Conservation (phyloP, 495 filamentous ascomycete genomes). For the Penicillium manginii region DNA sequence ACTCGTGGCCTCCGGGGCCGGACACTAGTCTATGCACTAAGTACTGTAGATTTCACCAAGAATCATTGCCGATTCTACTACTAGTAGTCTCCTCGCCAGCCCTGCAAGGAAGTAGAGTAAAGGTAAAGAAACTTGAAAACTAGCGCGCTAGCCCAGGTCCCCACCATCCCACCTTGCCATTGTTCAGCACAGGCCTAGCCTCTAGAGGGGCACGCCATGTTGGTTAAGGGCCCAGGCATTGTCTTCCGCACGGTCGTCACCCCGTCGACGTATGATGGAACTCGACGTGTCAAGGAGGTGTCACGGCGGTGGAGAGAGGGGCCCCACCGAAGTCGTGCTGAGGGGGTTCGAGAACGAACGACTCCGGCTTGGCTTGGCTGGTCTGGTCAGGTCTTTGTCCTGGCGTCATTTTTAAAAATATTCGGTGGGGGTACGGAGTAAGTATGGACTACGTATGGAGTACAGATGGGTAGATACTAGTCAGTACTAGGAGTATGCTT, state of each 20-base stretch:
- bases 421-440: background rate
- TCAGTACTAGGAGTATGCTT: too few relatives aligned
- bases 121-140: background rate
- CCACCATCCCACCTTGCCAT: too few relatives aligned
- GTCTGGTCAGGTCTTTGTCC: too few relatives aligned
- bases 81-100: background rate
- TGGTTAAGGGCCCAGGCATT: too few relatives aligned
- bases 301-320: conserved; percentile 16
- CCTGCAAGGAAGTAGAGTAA: background rate
- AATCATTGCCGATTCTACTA: background rate
- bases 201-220: too few relatives aligned
- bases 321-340: background rate
- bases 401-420: conserved; percentile 6
- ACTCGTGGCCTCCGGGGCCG: too few relatives aligned
- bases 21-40: too few relatives aligned
- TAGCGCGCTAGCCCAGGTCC: conserved; percentile 1
- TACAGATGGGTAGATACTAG: too few relatives aligned
- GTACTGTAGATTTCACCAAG: too few relatives aligned
- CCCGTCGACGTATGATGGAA: background rate
- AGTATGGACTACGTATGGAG: too few relatives aligned
- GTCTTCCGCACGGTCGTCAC: background rate
- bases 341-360: conserved; percentile 11
- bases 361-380: too few relatives aligned
- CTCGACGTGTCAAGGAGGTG: conserved; percentile 30
- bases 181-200: too few relatives aligned